A percentile compares a stretch with the other conserved stretches of the same genome.
These are phyloP conservation scores for Yamadazyma oceani DNA, from an alignment of 1,139 yeast genomes.

Conservation along the genomic window DNA sequence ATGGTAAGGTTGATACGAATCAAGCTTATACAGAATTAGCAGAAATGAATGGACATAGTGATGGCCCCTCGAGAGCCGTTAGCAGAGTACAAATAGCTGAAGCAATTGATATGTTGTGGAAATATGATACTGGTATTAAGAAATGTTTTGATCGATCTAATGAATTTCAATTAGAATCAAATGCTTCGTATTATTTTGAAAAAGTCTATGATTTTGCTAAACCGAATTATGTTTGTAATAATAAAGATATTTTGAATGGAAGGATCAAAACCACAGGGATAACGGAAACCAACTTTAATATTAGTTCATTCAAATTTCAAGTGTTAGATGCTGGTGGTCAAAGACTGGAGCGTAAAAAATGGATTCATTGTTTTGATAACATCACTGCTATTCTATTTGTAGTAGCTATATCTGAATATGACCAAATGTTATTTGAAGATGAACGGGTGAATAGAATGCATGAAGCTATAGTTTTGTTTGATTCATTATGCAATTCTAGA, in stretches of 20 bases:
- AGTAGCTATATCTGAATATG: slow-evolving; percentile 90
- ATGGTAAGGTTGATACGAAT: slow-evolving; percentile 7
- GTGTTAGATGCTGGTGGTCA: slow-evolving; percentile 98
- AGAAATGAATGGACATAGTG: slow-evolving; percentile 11
- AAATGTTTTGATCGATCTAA: slow-evolving; percentile 63
- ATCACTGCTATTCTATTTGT: slow-evolving; percentile 89
- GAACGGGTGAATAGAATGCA: slow-evolving; percentile 86
- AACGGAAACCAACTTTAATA: slow-evolving; percentile 78
- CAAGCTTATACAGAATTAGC: slow-evolving; percentile 15
- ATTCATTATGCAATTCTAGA: slow-evolving; percentile 77
- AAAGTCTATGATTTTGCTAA: slow-evolving; percentile 63
- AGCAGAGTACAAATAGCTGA: slow-evolving; percentile 54
- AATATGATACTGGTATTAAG: slow-evolving; percentile 62
- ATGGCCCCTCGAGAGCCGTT: slow-evolving; percentile 9
- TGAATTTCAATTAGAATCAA: slow-evolving; percentile 80
- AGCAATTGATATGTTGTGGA: slow-evolving; percentile 71
- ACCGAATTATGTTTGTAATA: slow-evolving; percentile 66
- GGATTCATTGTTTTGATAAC: slow-evolving; percentile 96
- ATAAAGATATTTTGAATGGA: slow-evolving; percentile 84
- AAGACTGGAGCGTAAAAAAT: slow-evolving; percentile 86
- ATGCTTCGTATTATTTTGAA: slow-evolving; percentile 76
- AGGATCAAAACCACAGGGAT: slow-evolving; percentile 95
- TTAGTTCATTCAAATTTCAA: slow-evolving; percentile 65
- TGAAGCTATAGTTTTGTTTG: slow-evolving; percentile 84
- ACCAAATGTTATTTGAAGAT: slow-evolving; percentile 89